Conservation (phyloP, 1,284 basidiomycete genomes). For the Fomitopsis pinicola region DNA sequence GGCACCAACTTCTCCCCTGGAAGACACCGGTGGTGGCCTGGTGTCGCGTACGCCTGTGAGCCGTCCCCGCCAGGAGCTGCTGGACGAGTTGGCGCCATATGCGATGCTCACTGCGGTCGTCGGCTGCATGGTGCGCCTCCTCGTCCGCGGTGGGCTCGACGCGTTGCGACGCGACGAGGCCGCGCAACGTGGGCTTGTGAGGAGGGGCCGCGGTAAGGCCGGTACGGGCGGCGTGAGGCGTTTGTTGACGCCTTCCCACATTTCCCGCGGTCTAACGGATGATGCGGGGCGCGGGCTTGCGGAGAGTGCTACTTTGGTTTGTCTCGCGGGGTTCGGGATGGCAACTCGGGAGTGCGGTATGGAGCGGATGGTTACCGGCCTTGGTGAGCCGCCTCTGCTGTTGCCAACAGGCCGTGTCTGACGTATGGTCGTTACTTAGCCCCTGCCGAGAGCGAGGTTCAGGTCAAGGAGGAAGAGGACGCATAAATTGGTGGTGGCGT, state of each 20-base stretch:
- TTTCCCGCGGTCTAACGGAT: slow-evolving; percentile 29
- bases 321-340: slow-evolving; percentile 24
- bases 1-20: neutral
- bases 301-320: slow-evolving; percentile 22
- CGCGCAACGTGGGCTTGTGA: slow-evolving; percentile 12
- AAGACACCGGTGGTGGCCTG: neutral
- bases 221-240: slow-evolving; percentile 10
- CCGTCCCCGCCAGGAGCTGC: slow-evolving; percentile 23
- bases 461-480: neutral
- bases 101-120: slow-evolving; percentile 40
- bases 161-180: slow-evolving; percentile 22
- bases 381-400: neutral
- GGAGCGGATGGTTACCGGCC: neutral
- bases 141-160: slow-evolving; percentile 20
- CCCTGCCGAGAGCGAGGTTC: neutral
- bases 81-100: slow-evolving; percentile 37
- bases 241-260: slow-evolving; percentile 33
- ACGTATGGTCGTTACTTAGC: neutral
- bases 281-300: slow-evolving; percentile 11
- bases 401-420: neutral
- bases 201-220: neutral
- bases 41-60: neutral
- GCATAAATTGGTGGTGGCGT: neutral
- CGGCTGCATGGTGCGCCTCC: slow-evolving; percentile 20
- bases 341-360: neutral